Conservation (phyloP, 805 yeast species). For the Millerozyma acaciae region DNA sequence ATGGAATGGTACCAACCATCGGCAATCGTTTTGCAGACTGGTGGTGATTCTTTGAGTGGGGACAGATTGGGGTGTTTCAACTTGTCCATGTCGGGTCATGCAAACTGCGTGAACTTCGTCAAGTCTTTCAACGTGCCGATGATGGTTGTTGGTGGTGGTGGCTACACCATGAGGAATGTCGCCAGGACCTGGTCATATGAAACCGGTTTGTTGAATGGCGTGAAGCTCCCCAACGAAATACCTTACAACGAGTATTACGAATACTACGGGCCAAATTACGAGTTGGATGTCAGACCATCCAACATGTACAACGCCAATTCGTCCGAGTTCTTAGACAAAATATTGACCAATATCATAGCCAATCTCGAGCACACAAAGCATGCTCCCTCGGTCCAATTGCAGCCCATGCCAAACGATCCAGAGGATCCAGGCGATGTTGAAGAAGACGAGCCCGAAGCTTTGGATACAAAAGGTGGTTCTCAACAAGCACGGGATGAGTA, state of each 20-base stretch:
- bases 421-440: conserved; percentile 84
- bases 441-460: conserved; percentile 75
- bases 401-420: conserved; percentile 82
- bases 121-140: conserved; percentile 83
- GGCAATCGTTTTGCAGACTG: conserved; percentile 96
- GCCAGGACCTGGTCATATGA: conserved; percentile 95
- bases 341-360: conserved; percentile 68
- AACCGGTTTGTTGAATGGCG: conserved; percentile 81
- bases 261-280: conserved; percentile 95
- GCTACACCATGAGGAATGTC: conserved; percentile 96
- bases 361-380: conserved; percentile 87
- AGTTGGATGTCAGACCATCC: conserved; percentile 89
- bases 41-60: conserved; percentile 95
- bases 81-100: conserved; percentile 89
- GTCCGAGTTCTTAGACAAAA: conserved; percentile 85
- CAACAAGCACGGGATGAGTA: conserved; percentile 75
- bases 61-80: conserved; percentile 96
- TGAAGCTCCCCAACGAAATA: conserved; percentile 66
- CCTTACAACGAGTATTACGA: conserved; percentile 97
- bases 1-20: conserved; percentile 91
- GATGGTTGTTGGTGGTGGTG: conserved; percentile 97
- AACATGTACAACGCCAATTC: conserved; percentile 96
- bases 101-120: conserved; percentile 88
- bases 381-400: conserved; percentile 96
- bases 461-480: conserved; percentile 89